Evolutionary conservation across 768 basidiomycete genomes (phyloP).

Genomic region (Guyanaporus albipodus): DNA sequence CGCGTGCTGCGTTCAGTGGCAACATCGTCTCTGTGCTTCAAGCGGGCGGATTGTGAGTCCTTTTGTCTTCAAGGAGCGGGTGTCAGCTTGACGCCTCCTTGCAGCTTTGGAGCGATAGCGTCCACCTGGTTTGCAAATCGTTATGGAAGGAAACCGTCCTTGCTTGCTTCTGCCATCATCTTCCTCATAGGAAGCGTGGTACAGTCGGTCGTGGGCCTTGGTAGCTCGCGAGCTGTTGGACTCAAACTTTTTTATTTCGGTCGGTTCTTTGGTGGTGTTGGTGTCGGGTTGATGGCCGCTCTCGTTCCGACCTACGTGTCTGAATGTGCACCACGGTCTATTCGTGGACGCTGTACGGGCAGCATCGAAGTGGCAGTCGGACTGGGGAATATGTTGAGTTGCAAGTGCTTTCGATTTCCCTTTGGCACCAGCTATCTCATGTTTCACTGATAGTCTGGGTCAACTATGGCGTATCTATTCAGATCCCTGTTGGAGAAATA

Average conservation of each 20-base stretch:
- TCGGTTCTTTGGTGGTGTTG: conserved; percentile 48
- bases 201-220: conserved; percentile 34
- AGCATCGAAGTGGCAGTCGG: conserved; percentile 32
- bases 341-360: conserved; percentile 37
- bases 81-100: background rate
- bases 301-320: conserved; percentile 37
- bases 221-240: conserved; percentile 22
- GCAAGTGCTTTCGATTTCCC: conserved; percentile 17
- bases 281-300: conserved; percentile 38
- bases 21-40: conserved; percentile 39
- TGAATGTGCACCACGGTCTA: conserved; percentile 35
- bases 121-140: conserved; percentile 28
- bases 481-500: conserved; percentile 24
- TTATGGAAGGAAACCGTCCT: conserved; percentile 35
- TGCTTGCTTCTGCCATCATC: conserved; percentile 30
- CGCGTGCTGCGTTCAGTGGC: conserved; percentile 29
- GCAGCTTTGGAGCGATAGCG: conserved; percentile 23
- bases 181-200: conserved; percentile 34
- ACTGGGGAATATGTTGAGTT: conserved; percentile 34
- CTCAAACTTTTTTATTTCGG: conserved; percentile 31
- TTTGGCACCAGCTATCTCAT: background rate
- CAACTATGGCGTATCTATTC: conserved; percentile 31
- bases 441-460: conserved; percentile 30
- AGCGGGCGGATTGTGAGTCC: conserved; percentile 34
- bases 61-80: too few species aligned